Percentiles rank a stretch among this genome's conserved stretches.
phyloP scores from a whole-genome alignment of 2,329 filamentous ascomycete species.

The Myriosclerotinia curreyana region DNA sequence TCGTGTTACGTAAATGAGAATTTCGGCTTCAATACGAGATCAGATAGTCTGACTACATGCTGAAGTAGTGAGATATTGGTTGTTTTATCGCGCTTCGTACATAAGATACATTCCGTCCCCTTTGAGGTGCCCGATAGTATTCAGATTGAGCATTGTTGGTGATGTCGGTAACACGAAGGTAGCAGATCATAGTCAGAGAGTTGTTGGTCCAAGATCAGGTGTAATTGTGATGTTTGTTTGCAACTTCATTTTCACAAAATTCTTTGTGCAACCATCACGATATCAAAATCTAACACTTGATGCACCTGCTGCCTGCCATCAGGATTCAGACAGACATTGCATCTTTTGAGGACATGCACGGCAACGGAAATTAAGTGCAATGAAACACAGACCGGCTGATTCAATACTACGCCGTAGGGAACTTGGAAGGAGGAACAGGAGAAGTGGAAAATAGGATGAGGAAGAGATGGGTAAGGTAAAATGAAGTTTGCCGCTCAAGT shows the following conservation, averaged over 20 bases:
- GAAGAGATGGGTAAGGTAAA: neutral
- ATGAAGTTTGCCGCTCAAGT: neutral
- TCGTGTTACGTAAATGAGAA: neutral
- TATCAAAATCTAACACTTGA: neutral
- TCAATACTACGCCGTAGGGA: neutral
- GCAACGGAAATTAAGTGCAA: neutral
- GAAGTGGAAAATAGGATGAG: neutral
- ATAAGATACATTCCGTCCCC: neutral
- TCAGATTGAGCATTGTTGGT: neutral
- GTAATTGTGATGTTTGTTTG: neutral
- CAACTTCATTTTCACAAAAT: neutral
- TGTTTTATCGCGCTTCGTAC: accelerated
- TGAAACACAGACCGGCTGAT: too few relatives aligned
- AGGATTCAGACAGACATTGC: neutral
- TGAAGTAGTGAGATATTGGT: neutral
- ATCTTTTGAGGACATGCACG: neutral
- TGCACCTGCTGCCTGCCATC: neutral
- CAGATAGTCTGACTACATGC: neutral
- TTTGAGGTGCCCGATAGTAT: accelerated
- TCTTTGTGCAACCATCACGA: neutral
- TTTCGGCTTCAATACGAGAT: neutral
- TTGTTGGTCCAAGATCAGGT: too few relatives aligned
- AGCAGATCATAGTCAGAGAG: neutral
- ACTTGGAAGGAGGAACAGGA: neutral
- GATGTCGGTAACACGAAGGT: neutral